A percentile compares a stretch with the other conserved stretches of the same genome.
These are phyloP conservation scores for Flaveria trinervia DNA, from an alignment of 129 eudicot genomes.

Conservation along the genomic window DNA sequence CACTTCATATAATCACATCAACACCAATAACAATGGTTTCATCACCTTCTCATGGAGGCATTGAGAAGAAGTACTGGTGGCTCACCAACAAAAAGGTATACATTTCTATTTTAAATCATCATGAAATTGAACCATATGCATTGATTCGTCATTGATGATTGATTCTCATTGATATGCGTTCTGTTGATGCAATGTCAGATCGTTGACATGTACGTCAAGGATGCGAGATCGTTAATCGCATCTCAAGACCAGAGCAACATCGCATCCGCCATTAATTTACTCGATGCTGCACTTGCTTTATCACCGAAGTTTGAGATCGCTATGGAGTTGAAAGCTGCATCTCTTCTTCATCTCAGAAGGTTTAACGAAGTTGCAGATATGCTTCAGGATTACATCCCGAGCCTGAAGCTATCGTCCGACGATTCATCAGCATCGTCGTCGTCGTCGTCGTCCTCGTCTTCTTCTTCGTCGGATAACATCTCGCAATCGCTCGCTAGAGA, in stretches of 20 bases:
- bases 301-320: constrained; percentile 64
- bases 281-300: constrained; percentile 70
- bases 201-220: constrained; percentile 70
- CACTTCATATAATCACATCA: constrained; percentile 1
- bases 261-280: constrained; percentile 55
- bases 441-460: constrained; percentile 33
- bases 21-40: constrained; percentile 42
- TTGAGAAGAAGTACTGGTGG: constrained; percentile 94
- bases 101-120: background rate
- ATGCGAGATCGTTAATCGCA: constrained; percentile 59
- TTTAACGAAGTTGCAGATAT: constrained; percentile 83
- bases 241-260: constrained; percentile 66
- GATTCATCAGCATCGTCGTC: constrained; percentile 31
- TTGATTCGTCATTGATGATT: no score
- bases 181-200: constrained; percentile 39
- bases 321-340: constrained; percentile 69
- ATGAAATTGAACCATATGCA: background rate
- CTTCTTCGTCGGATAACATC: constrained; percentile 52
- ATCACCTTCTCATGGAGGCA: constrained; percentile 55
- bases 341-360: constrained; percentile 59
- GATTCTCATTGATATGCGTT: background rate
- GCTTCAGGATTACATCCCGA: constrained; percentile 88
- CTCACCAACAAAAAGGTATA: constrained; percentile 71
- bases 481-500: constrained; percentile 54
- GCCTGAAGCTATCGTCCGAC: constrained; percentile 59